Conservation (phyloP, 1,284 basidiomycete genomes). For the Cryptococcus sp. region DNA sequence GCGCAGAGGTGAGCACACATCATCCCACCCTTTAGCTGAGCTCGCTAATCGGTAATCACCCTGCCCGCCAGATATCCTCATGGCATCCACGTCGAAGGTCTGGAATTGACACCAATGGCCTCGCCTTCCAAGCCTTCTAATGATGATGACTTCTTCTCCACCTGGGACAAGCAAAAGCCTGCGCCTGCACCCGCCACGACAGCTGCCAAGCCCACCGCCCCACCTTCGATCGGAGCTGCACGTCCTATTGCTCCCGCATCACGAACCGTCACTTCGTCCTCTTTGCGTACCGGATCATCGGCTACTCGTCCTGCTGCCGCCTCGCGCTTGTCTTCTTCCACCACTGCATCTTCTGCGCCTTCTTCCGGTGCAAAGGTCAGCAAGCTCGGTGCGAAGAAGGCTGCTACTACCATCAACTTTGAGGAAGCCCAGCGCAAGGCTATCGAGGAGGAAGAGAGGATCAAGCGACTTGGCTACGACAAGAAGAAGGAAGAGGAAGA, state of each 20-base stretch:
- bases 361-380: constrained; percentile 62
- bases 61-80: constrained; percentile 64
- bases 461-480: constrained; percentile 86
- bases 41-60: background rate
- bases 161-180: constrained; percentile 77
- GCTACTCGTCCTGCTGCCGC: constrained; percentile 60
- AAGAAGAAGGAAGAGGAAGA: constrained; percentile 72
- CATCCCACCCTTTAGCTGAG: background rate
- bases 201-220: constrained; percentile 27
- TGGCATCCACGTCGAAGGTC: constrained; percentile 76
- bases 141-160: constrained; percentile 91
- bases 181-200: constrained; percentile 33
- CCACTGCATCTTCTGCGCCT: constrained; percentile 48
- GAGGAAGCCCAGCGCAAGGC: constrained; percentile 88
- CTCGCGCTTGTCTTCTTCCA: constrained; percentile 38
- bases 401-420: constrained; percentile 75
- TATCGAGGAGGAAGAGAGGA: constrained; percentile 80
- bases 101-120: constrained; percentile 57
- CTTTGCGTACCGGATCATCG: constrained; percentile 48
- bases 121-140: constrained; percentile 54
- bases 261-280: constrained; percentile 56
- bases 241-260: constrained; percentile 31
- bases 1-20: constrained; percentile 60
- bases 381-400: constrained; percentile 78
- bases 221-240: constrained; percentile 45